These are phyloP conservation scores for Chamaecyparis obtusa DNA, from an alignment of 75 land plant species.

Conservation along the genomic window DNA sequence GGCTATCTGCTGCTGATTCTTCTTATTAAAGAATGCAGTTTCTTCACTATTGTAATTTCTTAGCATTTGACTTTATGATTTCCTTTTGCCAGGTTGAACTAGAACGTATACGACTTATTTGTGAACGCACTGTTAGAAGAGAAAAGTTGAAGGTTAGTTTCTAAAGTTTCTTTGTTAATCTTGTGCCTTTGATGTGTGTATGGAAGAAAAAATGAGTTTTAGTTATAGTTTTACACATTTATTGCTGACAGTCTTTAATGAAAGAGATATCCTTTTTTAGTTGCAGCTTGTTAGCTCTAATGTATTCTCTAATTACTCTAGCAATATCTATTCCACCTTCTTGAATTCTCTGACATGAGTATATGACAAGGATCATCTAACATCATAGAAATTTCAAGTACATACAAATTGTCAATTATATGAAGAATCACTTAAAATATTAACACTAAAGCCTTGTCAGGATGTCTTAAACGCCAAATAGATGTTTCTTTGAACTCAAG, in stretches of 20 bases:
- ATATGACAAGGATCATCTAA: background rate
- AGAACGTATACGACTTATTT: constrained; percentile 88
- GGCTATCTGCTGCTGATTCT: background rate
- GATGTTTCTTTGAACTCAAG: too few species aligned
- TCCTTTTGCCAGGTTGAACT: constrained; percentile 69
- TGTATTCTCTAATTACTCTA: background rate
- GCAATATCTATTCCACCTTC: background rate
- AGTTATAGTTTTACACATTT: background rate
- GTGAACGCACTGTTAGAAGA: constrained; percentile 81
- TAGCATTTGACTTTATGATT: background rate
- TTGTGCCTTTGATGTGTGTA: background rate
- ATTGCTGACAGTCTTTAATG: background rate
- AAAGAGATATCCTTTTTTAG: background rate
- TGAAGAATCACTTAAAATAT: background rate
- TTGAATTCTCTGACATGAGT: background rate
- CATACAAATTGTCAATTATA: background rate
- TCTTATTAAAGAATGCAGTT: background rate
- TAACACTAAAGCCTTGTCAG: background rate
- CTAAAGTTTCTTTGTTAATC: background rate
- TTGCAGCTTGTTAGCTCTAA: background rate
- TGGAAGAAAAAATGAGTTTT: background rate
- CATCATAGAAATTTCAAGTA: background rate
- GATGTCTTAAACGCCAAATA: background rate
- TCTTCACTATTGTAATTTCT: background rate
- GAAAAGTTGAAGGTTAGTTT: constrained; percentile 81